Base-by-base conservation (phyloP, 805 yeast genomes). In the Kodamaea lidongshanica region DNA sequence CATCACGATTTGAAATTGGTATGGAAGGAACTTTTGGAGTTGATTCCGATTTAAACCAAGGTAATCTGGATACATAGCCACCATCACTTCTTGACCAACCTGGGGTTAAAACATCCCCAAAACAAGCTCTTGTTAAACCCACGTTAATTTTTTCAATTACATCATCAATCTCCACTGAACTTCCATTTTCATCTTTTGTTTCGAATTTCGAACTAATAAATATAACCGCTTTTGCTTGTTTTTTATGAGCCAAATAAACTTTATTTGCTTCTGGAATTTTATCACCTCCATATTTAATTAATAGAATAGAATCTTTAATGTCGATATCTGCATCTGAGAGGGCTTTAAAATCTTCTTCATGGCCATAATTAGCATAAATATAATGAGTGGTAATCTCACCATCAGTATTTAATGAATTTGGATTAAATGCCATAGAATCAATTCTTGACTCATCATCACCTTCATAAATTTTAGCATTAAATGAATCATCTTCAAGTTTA, bases 91-190 rank as follows among this genome's bases (percentile, higher is more conserved):
- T n/a, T 0, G 79, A 64, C 77, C 80, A 76, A 2, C 94, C 95
- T 0, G 95, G 94, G 3, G 82, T 69, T 19, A 83, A 50, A 3
- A 86, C 72, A 51, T 87, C 92, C 6, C 96, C 96, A 1, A 89
- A 72, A 34, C 74, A 70, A 31, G 56, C 56, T 33, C 78, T 74
- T 1, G 79, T 67, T 19, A 73, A 53, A 0, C 77, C 81, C 4
- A 77, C 81, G 24, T 79, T 65, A 25, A 61, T 67, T 28, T 72
- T 64, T 44, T 72, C 72, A 17, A 80, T 70, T 1, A 71, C 58
- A 19, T 61, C 67, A 34, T 62, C 61, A 22, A 41, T 38, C 21
- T 8, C 8, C 8, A 19, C n/a, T 19, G 5, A 14, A 30, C 10
- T 16, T 17, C 4, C 25, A 17, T 23, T 20, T 3, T 33, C 38